These are phyloP conservation scores for Stephania yunnanensis DNA, from an alignment of 164 flowering plant species.

Conservation along the genomic window DNA sequence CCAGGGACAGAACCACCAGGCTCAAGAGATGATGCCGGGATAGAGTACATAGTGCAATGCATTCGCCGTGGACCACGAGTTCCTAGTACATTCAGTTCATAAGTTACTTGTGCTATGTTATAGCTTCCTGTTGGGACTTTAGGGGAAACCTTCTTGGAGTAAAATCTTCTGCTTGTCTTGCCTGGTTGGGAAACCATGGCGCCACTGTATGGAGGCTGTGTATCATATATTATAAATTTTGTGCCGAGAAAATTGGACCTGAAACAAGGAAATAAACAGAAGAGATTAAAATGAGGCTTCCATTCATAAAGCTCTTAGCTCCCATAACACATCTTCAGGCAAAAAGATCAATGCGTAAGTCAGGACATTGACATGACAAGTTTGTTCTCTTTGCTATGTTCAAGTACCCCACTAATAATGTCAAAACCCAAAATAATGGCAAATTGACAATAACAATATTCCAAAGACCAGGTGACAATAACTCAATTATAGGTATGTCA, in stretches of 20 bases:
- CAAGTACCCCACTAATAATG: background rate
- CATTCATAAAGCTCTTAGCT: background rate
- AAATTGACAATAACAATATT: background rate
- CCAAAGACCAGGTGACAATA: background rate
- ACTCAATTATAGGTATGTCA: background rate
- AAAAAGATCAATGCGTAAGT: background rate
- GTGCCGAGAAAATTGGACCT: constrained; percentile 95
- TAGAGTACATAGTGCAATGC: constrained; percentile 82
- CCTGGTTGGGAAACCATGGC: constrained; percentile 50
- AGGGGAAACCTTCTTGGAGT: constrained; percentile 81
- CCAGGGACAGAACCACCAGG: constrained; percentile 78
- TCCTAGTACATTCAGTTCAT: constrained; percentile 82
- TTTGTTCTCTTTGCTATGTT: background rate
- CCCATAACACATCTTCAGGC: background rate
- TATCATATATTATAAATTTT: constrained; percentile 79
- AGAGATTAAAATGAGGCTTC: background rate
- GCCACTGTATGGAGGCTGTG: constrained; percentile 66
- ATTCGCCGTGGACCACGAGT: constrained; percentile 88
- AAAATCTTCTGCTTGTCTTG: constrained; percentile 64
- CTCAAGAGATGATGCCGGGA: constrained; percentile 68
- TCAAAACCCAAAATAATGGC: background rate
- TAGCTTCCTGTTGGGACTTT: constrained; percentile 81
- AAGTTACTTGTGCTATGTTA: constrained; percentile 74
- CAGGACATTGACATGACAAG: background rate
- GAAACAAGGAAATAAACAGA: constrained; percentile 18